Percentiles rank a stretch among this genome's conserved stretches.
Conservation (phyloP, 305 asterid genomes). For the Withania somnifera region DNA sequence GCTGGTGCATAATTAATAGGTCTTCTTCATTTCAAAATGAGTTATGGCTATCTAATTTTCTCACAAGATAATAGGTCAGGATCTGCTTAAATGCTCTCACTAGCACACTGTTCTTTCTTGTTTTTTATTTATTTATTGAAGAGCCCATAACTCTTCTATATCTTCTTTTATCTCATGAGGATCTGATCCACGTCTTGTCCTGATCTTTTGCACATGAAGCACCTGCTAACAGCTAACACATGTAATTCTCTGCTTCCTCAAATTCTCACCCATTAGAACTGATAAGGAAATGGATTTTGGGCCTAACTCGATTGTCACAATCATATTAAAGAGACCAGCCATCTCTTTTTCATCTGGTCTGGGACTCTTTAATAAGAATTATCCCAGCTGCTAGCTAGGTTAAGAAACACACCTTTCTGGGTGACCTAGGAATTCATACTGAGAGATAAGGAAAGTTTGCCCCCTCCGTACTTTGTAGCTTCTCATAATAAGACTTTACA, state of each 20-base stretch:
- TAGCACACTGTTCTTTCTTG: neutral
- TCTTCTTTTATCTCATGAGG: neutral
- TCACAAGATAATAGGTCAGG: neutral
- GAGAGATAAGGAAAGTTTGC: neutral
- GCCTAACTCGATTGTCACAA: too few species aligned
- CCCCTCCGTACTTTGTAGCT: neutral
- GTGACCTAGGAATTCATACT: neutral
- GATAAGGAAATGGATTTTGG: too few species aligned
- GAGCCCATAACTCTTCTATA: neutral
- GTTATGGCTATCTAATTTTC: neutral
- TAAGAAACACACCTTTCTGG: neutral
- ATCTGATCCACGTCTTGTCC: neutral
- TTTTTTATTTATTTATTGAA: neutral
- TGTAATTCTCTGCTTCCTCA: neutral
- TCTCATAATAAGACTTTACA: neutral
- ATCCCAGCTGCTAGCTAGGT: neutral
- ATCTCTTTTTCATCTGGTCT: too few species aligned
- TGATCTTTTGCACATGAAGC: neutral
- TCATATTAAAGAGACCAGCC: too few species aligned
- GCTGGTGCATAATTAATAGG: neutral
- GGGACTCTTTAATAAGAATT: too few species aligned
- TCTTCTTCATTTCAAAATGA: neutral
- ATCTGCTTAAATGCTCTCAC: neutral
- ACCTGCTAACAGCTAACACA: neutral
- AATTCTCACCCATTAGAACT: neutral